These are phyloP conservation scores for Suillus decipiens DNA, from an alignment of 768 basidiomycete species.

Conservation along the genomic window DNA sequence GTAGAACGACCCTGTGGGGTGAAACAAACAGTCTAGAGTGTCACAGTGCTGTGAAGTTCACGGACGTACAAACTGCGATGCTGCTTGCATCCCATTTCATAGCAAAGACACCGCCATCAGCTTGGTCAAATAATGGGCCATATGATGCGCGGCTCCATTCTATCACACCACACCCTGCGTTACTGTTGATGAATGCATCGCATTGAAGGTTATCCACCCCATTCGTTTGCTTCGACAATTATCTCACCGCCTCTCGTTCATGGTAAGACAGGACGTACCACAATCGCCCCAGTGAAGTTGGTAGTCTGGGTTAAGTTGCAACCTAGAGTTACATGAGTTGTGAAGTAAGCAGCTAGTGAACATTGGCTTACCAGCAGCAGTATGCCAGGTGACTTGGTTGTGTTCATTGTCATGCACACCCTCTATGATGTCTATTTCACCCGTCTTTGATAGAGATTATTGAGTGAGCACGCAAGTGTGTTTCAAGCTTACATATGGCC, in stretches of 20 bases:
- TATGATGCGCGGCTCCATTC: conserved; percentile 85
- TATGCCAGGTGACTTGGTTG: conserved; percentile 85
- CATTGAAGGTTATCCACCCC: conserved; percentile 55
- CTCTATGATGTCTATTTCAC: conserved; percentile 84
- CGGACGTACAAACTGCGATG: conserved; percentile 72
- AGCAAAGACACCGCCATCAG: conserved; percentile 82
- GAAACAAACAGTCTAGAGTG: conserved; percentile 12
- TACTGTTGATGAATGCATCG: conserved; percentile 50
- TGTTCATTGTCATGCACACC: conserved; percentile 85
- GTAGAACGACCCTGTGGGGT: conserved; percentile 72
- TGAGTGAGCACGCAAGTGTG: conserved; percentile 4
- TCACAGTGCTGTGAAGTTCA: not conserved
- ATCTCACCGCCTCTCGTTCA: conserved; percentile 6
- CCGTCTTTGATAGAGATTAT: conserved; percentile 45
- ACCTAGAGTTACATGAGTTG: conserved; percentile 36
- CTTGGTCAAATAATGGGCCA: conserved; percentile 77
- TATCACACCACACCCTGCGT: conserved; percentile 75
- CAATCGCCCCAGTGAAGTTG: conserved; percentile 63
- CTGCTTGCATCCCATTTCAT: conserved; percentile 87
- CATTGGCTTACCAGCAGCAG: conserved; percentile 49
- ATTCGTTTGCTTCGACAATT: conserved; percentile 43
- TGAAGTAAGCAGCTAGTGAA: conserved; percentile 8
- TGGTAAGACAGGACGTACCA: conserved; percentile 43
- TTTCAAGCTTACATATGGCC: conserved; percentile 58
- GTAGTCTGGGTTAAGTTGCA: conserved; percentile 57